These are phyloP conservation scores for Somion occarium DNA, from an alignment of 1,284 basidiomycete species.

Conservation along the genomic window DNA sequence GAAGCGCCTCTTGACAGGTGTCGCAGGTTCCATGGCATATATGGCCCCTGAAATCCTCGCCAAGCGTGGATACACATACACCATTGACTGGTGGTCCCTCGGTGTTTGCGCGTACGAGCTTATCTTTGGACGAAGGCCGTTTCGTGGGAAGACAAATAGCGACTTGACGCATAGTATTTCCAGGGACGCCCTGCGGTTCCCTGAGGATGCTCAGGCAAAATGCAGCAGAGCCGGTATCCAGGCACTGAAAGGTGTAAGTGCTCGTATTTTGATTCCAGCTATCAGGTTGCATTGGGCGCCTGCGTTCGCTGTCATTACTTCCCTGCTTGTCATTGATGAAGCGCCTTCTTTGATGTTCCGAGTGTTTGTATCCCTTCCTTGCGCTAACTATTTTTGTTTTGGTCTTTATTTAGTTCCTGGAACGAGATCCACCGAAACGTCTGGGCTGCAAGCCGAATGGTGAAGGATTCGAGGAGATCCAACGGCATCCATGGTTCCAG, in stretches of 20 bases:
- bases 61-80: conserved; percentile 82
- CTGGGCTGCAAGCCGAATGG: conserved; percentile 79
- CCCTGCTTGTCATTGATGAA: background rate
- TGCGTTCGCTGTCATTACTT: too few relatives aligned
- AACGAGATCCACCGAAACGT: conserved; percentile 79
- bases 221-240: conserved; percentile 65
- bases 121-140: conserved; percentile 87
- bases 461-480: conserved; percentile 77
- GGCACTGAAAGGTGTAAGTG: conserved; percentile 62
- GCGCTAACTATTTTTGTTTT: background rate
- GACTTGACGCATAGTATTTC: conserved; percentile 87
- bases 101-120: conserved; percentile 92
- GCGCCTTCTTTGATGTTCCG: background rate
- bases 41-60: conserved; percentile 95
- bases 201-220: conserved; percentile 70
- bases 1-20: conserved; percentile 79
- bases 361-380: background rate
- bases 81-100: conserved; percentile 96
- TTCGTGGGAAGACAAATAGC: conserved; percentile 87
- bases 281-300: too few relatives aligned
- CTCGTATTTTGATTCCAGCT: too few relatives aligned
- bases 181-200: conserved; percentile 71
- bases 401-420: conserved; percentile 78
- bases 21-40: conserved; percentile 99
- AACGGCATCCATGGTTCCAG: conserved; percentile 83